Percentiles rank a stretch among this genome's conserved stretches.
These are phyloP conservation scores for Mycena vulgaris DNA, from an alignment of 768 basidiomycete genomes.

Conservation along the genomic window DNA sequence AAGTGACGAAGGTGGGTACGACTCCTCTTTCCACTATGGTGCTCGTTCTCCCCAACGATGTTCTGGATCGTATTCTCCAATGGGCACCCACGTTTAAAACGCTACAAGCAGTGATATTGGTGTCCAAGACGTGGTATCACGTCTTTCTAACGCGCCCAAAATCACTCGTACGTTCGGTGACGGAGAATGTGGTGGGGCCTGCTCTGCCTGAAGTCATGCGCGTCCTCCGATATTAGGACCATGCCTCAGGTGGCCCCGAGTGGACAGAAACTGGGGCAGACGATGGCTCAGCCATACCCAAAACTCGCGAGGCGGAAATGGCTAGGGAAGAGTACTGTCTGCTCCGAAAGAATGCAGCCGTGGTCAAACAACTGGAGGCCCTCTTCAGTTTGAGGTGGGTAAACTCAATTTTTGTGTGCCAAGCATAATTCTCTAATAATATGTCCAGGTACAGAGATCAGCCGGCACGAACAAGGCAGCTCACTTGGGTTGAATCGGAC, in stretches of 20 bases:
- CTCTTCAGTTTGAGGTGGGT: slow-evolving; percentile 14
- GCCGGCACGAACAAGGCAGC: slow-evolving; percentile 1
- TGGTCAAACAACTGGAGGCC: slow-evolving; percentile 10
- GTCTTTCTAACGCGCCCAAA: slow-evolving; percentile 15
- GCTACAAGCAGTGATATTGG: not conserved
- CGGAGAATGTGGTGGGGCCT: slow-evolving; percentile 9
- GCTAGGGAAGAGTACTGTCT: not conserved
- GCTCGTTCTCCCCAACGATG: slow-evolving; percentile 14
- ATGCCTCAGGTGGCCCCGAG: not conserved
- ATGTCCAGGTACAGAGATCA: not conserved
- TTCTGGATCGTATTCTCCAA: slow-evolving; percentile 17
- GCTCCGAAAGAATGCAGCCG: slow-evolving; percentile 1
- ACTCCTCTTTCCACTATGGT: no score
- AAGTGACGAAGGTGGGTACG: no score
- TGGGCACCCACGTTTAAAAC: not conserved
- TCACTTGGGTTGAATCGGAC: not conserved
- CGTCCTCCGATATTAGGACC: not conserved
- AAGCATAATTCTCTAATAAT: not conserved
- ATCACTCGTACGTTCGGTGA: slow-evolving; percentile 1
- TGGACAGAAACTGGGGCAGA: no score
- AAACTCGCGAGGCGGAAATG: not conserved
- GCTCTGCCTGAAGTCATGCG: slow-evolving; percentile 5
- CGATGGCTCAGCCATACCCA: no score
- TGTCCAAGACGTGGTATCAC: slow-evolving; percentile 14
- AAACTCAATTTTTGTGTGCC: not conserved